Conservation (phyloP, 2,329 filamentous ascomycete species). For the Penicillium thymicola region DNA sequence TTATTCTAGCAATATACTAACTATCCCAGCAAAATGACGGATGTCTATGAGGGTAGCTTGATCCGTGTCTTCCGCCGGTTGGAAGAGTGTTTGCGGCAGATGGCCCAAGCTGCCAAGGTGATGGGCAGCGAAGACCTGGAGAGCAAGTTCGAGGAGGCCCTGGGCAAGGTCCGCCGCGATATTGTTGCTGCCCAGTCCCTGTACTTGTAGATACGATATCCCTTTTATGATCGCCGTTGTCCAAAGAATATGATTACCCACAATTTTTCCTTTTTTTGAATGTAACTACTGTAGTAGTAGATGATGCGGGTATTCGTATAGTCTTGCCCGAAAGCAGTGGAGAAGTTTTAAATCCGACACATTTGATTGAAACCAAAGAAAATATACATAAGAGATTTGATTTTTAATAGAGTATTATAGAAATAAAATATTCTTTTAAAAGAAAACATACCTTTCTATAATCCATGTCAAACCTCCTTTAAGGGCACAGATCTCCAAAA, state of each 20-base stretch:
- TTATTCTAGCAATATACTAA: slow-evolving; percentile 10
- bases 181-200: slow-evolving; percentile 93
- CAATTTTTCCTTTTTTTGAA: neutral
- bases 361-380: neutral
- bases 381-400: neutral
- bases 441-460: neutral
- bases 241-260: slow-evolving; percentile 5
- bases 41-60: slow-evolving; percentile 93
- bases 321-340: slow-evolving; percentile 4
- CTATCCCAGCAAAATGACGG: slow-evolving; percentile 85
- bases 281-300: neutral
- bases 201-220: slow-evolving; percentile 63
- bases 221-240: slow-evolving; percentile 11
- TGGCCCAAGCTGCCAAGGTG: slow-evolving; percentile 92
- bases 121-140: slow-evolving; percentile 97
- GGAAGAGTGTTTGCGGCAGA: slow-evolving; percentile 90
- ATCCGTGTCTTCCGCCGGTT: slow-evolving; percentile 94
- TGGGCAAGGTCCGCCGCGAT: slow-evolving; percentile 84
- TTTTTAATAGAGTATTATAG: neutral
- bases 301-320: slow-evolving; percentile 8
- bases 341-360: neutral
- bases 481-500: slow-evolving; percentile 20
- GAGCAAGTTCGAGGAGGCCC: slow-evolving; percentile 82
- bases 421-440: neutral
- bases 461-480: neutral